phyloP scores from a whole-genome alignment of 176 grass and related monocot genomes.

The Musa acuminata region DNA sequence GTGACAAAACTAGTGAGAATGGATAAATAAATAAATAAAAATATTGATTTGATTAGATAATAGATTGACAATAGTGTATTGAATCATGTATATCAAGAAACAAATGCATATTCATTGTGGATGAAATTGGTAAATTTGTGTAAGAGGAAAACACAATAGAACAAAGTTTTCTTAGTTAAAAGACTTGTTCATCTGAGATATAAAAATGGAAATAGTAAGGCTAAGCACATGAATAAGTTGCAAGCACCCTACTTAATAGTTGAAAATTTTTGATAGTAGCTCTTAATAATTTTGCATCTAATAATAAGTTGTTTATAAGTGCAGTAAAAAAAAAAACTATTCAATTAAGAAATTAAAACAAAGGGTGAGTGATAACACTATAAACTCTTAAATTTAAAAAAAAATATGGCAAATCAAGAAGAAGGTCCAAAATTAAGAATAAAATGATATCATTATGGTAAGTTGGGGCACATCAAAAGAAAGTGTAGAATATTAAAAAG shows the following conservation, averaged over 20 bases:
- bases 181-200: not conserved
- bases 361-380: too few relatives aligned
- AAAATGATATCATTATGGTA: not conserved
- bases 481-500: not conserved
- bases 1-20: not conserved
- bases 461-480: not conserved
- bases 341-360: constrained; percentile 1
- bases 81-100: too few relatives aligned
- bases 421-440: not conserved
- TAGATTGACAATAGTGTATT: too few relatives aligned
- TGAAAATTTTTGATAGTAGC: not conserved
- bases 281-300: not conserved
- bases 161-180: not conserved
- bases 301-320: not conserved
- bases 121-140: not conserved
- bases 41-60: too few relatives aligned
- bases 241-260: not conserved
- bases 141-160: not conserved
- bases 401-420: not conserved
- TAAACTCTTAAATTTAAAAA: not conserved
- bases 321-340: constrained; percentile 8
- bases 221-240: not conserved
- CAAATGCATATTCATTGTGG: too few relatives aligned
- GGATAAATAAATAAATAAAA: too few relatives aligned
- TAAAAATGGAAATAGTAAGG: not conserved